Conservation (phyloP, 345 rosid genomes). For the thale cress (Arabidopsis thaliana) region TAIR10.1 NC_003071.7:16777501-16778000, state of each 20-base stretch:
- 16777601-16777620: conserved; percentile 24
- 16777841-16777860: conserved; percentile 47
- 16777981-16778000: conserved; percentile 72
- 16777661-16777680: conserved; percentile 63
- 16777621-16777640: conserved; percentile 21
- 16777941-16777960: conserved; percentile 63
- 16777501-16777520: conserved; percentile 42
- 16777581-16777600: conserved; percentile 9
- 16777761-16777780: conserved; percentile 71
- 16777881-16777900: neutral
- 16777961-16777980: conserved; percentile 67
- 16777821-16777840: conserved; percentile 84
- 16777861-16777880: neutral
- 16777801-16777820: conserved; percentile 98
- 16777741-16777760: conserved; percentile 68
- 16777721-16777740: conserved; percentile 80
- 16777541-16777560: conserved; percentile 51
- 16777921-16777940: conserved; percentile 54
- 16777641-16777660: conserved; percentile 35
- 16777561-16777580: conserved; percentile 41
- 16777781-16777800: conserved; percentile 80
- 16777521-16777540: conserved; percentile 58
- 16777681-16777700: conserved; percentile 82
- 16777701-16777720: conserved; percentile 60
- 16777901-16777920: neutral